These are phyloP conservation scores for Aphanocladium album DNA, from an alignment of 2,329 filamentous ascomycete species.

Conservation along the genomic window DNA sequence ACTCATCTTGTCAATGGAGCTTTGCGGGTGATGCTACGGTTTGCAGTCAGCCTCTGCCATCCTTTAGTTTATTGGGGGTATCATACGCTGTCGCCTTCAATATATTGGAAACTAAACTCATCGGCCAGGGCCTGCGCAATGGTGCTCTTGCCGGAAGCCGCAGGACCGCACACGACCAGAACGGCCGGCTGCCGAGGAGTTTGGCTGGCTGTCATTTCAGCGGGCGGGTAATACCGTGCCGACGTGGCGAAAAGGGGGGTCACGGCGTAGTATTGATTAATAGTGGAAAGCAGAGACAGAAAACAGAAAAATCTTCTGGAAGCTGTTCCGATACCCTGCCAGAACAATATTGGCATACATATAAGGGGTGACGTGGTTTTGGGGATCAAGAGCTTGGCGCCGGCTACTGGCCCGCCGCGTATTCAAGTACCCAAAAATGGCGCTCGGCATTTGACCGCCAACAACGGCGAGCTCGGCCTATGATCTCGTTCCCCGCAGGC, in stretches of 20 bases:
- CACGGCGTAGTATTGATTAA: background rate
- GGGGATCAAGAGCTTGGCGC: background rate
- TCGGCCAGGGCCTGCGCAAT: conserved; percentile 5
- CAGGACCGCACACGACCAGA: conserved; percentile 12
- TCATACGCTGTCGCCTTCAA: conserved; percentile 52
- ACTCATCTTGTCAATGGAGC: conserved; percentile 62
- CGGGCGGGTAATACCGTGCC: background rate
- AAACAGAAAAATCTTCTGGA: background rate
- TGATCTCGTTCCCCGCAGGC: conserved; percentile 3
- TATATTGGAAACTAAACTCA: conserved; percentile 26
- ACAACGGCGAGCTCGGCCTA: background rate
- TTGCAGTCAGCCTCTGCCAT: background rate
- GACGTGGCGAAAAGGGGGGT: background rate
- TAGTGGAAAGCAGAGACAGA: background rate
- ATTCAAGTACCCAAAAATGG: background rate
- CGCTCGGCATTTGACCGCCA: conserved; percentile 2
- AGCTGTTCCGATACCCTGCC: background rate
- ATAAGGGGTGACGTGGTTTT: background rate
- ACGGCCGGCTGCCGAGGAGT: background rate
- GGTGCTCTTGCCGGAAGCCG: conserved; percentile 11
- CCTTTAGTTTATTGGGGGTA: background rate
- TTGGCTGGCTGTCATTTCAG: conserved; percentile 2
- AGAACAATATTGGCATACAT: background rate
- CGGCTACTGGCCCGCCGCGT: background rate
- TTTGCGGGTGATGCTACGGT: conserved; percentile 43